Base-by-base conservation (phyloP, 768 basidiomycete genomes). In the Calocybe indica region DNA sequence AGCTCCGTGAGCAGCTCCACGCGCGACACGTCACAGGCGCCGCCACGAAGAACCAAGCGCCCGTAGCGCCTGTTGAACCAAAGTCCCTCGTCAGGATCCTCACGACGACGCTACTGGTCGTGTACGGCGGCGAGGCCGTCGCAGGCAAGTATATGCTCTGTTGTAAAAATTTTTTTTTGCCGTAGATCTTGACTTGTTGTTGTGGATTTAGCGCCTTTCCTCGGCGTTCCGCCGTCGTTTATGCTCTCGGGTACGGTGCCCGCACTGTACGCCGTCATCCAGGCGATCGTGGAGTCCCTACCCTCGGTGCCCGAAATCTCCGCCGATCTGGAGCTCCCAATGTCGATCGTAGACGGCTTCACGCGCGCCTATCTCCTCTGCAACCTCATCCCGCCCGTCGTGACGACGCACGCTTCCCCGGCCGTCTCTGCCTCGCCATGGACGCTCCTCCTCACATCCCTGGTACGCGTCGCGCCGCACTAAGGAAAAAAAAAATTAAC, bases 361-460 rank as follows among this genome's bases (percentile, higher is more conserved):
- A 80, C 83, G 37, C 85, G 91, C 64, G 80, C 89, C 4, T 75
- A 83, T 52, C 76, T 95, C 28, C 69, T 93, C 1, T 92, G 89
- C 60, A 78, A 79, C 54, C 74, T 91, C 52, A 81, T 91, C 34
- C 83, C 90, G 5, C 82, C 87, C 8, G 60, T 79, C 43, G 80
- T 92, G 6, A 72, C 75, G 28, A 58, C 71, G 9, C 79, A 83
- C 53, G 39, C 76, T 0, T 73, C 73, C 2, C 60, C 75, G 2
- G 55, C 61, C 1, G 69, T 92, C 15, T 69, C 82, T 5, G 62
- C 67, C 22, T 91, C 88, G 1, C 88, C 92, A 2, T 85, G 87
- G 79, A 78, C 86, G 0, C 76, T 95, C 39, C 66, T 92, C 7
- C 57, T 91, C 32, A 73, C 84, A 0, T 88, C 90, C 12, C 65